Percentiles rank a stretch among this genome's conserved stretches.
phyloP scores from a whole-genome alignment of 441 rosid species.

The Aquilaria agallochum region DNA sequence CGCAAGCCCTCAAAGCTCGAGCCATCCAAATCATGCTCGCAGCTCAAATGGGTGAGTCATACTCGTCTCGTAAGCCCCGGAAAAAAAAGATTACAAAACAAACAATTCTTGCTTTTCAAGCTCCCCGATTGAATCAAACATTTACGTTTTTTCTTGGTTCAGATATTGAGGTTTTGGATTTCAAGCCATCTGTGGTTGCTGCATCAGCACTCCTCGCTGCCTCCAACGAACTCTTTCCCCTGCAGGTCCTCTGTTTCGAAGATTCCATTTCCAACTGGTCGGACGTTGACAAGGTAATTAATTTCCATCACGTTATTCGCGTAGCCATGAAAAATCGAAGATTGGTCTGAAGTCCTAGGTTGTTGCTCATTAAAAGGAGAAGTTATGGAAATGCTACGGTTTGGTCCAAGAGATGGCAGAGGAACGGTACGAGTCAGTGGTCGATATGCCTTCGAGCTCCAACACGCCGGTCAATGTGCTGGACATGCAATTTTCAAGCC shows the following conservation, averaged over 20 bases:
- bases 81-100: neutral
- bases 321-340: neutral
- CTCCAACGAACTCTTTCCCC: conserved; percentile 51
- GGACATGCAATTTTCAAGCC: conserved; percentile 45
- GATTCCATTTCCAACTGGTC: conserved; percentile 40
- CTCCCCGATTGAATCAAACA: neutral
- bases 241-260: conserved; percentile 35
- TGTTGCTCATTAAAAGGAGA: conserved; percentile 35
- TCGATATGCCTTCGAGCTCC: conserved; percentile 36
- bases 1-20: conserved; percentile 42
- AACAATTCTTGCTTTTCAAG: neutral
- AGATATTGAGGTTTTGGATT: conserved; percentile 49
- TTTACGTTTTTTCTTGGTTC: conserved; percentile 1
- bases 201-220: conserved; percentile 68
- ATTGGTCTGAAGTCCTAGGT: neutral
- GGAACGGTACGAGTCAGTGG: conserved; percentile 33
- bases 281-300: conserved; percentile 50
- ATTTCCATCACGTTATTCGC: too few species aligned
- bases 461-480: conserved; percentile 54
- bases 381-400: conserved; percentile 45
- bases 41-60: conserved; percentile 51
- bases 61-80: neutral
- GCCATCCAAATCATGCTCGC: conserved; percentile 50
- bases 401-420: conserved; percentile 31
- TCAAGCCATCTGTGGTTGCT: conserved; percentile 73